phyloP scores from a whole-genome alignment of 208 protist genomes.

The Lotmaria passim region DNA sequence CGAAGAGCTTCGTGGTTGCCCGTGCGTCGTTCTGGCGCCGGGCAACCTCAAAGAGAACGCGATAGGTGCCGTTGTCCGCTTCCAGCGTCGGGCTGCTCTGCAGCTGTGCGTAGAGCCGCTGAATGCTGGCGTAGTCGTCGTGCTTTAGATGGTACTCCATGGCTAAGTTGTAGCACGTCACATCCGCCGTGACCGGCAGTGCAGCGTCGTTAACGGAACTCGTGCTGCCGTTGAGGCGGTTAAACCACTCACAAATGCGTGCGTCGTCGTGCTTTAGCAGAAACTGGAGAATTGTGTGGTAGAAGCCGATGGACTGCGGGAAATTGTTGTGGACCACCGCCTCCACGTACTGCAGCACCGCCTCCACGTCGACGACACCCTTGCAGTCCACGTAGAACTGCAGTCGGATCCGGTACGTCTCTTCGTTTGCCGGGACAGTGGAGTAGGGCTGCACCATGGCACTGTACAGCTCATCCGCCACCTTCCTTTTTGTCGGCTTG shows the following conservation, averaged over 20 bases:
- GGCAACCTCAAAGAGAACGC: conserved; percentile 70
- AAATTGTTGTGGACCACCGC: conserved; percentile 13
- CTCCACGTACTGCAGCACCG: conserved; percentile 31
- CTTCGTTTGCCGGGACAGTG: conserved; percentile 55
- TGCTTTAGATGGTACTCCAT: conserved; percentile 69
- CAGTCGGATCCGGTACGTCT: conserved; percentile 78
- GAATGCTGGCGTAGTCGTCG: conserved; percentile 46
- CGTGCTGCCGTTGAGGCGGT: conserved; percentile 31
- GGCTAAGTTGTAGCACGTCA: conserved; percentile 59
- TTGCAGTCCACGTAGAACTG: conserved; percentile 36
- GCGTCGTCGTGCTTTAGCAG: conserved; percentile 51
- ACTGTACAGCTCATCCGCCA: conserved; percentile 25
- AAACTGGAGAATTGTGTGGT: conserved; percentile 60
- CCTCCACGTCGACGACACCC: conserved; percentile 40
- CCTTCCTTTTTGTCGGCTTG: conserved; percentile 25
- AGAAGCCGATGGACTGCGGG: conserved; percentile 41
- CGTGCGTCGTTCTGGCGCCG: conserved; percentile 32
- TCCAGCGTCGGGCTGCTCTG: conserved; percentile 63
- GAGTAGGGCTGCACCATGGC: conserved; percentile 38
- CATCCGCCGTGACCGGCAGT: conserved; percentile 26
- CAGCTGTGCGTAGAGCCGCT: conserved; percentile 64
- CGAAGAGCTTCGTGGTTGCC: conserved; percentile 60
- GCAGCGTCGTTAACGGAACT: conserved; percentile 1
- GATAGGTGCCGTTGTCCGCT: conserved; percentile 60
- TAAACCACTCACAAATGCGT: conserved; percentile 62